A percentile compares a stretch with the other conserved stretches of the same genome.
phyloP scores from a whole-genome alignment of 2,329 filamentous ascomycete species.

The Coccinonectria pachysandricola region DNA sequence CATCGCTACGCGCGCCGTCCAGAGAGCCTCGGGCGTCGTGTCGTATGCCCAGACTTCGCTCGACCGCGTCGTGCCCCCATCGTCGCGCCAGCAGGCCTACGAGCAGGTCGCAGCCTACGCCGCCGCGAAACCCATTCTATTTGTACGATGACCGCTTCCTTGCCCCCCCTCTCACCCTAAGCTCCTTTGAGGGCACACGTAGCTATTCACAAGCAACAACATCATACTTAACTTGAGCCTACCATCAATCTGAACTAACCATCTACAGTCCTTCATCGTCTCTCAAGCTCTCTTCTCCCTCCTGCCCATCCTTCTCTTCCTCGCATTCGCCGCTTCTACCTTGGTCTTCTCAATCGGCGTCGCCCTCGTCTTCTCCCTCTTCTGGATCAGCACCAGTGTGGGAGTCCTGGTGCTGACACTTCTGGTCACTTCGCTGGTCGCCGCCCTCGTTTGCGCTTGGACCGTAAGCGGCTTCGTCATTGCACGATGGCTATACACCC shows the following conservation, averaged over 20 bases:
- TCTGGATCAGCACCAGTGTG: constrained; percentile 57
- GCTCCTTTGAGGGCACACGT: too few relatives aligned
- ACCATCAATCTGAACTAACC: too few relatives aligned
- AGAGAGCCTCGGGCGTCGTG: constrained; percentile 26
- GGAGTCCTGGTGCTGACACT: constrained; percentile 59
- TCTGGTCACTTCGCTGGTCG: constrained; percentile 53
- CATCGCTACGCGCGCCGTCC: constrained; percentile 18
- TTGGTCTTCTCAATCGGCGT: constrained; percentile 51
- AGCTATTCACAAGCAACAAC: constrained; percentile 1
- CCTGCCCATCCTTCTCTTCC: constrained; percentile 59
- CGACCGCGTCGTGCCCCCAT: constrained; percentile 46
- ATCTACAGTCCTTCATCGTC: constrained; percentile 55
- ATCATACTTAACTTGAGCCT: too few relatives aligned
- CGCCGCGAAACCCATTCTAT: constrained; percentile 54
- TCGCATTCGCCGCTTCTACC: constrained; percentile 52
- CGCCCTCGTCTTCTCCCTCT: constrained; percentile 55
- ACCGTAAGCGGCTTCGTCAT: constrained; percentile 48
- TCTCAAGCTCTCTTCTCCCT: constrained; percentile 55
- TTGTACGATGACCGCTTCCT: constrained; percentile 38
- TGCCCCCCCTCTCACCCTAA: neutral
- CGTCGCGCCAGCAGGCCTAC: constrained; percentile 47
- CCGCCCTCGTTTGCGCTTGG: constrained; percentile 58
- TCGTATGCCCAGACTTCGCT: constrained; percentile 34
- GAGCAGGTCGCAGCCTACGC: constrained; percentile 46
- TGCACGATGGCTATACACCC: constrained; percentile 35